Evolutionary conservation across 2,329 filamentous ascomycete genomes (phyloP).

Genomic region (Cadophora sp.): DNA sequence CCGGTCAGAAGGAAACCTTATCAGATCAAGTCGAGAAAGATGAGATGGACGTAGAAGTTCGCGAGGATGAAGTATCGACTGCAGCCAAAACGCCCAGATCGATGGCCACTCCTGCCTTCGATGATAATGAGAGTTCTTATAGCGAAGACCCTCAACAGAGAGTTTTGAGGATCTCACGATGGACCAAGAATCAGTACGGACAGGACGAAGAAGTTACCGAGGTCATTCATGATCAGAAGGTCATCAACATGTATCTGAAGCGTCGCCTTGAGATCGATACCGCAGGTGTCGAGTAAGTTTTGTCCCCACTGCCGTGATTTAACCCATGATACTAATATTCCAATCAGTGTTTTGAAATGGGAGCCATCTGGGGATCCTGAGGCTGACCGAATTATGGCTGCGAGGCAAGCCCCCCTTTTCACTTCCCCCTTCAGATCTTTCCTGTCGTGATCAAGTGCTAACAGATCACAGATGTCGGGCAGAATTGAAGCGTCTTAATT

Average conservation of each 20-base stretch:
- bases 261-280: conserved; percentile 61
- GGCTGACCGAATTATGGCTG: conserved; percentile 55
- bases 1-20: conserved; percentile 81
- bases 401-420: not conserved
- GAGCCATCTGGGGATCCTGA: conserved; percentile 72
- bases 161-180: conserved; percentile 78
- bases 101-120: conserved; percentile 67
- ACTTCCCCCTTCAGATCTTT: not conserved
- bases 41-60: conserved; percentile 56
- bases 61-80: conserved; percentile 61
- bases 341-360: conserved; percentile 61
- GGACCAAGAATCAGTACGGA: conserved; percentile 66
- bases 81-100: conserved; percentile 68
- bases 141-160: conserved; percentile 71
- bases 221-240: conserved; percentile 77
- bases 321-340: conserved; percentile 30
- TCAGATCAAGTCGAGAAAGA: conserved; percentile 74
- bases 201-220: conserved; percentile 66
- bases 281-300: conserved; percentile 43
- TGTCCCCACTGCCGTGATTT: not conserved
- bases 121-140: conserved; percentile 82
- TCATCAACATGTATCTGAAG: conserved; percentile 89
- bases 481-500: conserved; percentile 83
- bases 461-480: conserved; percentile 62
- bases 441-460: conserved; percentile 13